These are phyloP conservation scores for Diversispora epigaea DNA, from an alignment of 192 early-diverging fungal genomes.

Conservation along the genomic window DNA sequence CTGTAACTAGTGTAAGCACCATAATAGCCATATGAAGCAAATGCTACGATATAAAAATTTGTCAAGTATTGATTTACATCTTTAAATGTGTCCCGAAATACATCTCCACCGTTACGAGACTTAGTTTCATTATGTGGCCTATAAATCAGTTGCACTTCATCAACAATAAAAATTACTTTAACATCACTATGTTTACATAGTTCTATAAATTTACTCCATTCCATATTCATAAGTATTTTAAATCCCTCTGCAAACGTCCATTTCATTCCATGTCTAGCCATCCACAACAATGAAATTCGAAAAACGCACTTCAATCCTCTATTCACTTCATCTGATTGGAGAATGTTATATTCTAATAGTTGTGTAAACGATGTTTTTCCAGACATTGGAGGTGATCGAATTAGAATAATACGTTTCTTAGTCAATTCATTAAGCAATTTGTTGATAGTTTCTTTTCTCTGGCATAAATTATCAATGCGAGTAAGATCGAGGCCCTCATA, in stretches of 20 bases:
- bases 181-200: neutral
- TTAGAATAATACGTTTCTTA: constrained; percentile 17
- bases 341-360: neutral
- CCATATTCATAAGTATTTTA: constrained; percentile 18
- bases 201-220: neutral
- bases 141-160: constrained; percentile 27
- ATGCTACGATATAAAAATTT: constrained; percentile 24
- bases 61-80: too few species aligned
- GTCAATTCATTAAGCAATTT: constrained; percentile 24
- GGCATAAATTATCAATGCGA: neutral
- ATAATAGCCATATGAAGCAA: constrained; percentile 7
- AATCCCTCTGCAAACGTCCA: constrained; percentile 19
- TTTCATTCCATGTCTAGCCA: neutral
- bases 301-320: neutral
- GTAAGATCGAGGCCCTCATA: constrained; percentile 9
- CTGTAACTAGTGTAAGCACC: neutral
- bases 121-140: neutral
- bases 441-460: constrained; percentile 20
- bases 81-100: neutral
- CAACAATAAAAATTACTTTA: constrained; percentile 21
- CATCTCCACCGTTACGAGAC: neutral
- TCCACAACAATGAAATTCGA: constrained; percentile 16
- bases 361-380: neutral
- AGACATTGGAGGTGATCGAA: constrained; percentile 18
- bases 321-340: constrained; percentile 12